Evolutionary conservation across 1,139 yeast species (phyloP), one percentile per base, ranked within the genome.

Genomic region (Scheffersomyces parashehatae): DNA sequence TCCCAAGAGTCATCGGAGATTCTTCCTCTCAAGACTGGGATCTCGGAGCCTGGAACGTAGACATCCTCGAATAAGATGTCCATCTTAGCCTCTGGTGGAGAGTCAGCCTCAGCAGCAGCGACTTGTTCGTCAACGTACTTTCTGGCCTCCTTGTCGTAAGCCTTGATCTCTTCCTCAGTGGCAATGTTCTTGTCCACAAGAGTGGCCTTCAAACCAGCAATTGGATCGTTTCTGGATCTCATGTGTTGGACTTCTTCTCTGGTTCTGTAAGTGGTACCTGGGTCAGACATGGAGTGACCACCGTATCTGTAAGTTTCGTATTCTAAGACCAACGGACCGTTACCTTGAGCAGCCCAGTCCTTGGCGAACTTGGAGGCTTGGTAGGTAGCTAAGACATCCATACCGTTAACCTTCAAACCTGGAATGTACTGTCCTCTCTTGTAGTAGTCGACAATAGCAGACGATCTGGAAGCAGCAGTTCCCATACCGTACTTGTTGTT

Each of bases 401-500:
- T 93, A 77, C 99, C 99, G 69, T 93, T 93, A 63, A 93, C 88
- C 79, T 91, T 93, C 65, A 93, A 79, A 75, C 99, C 99, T 55
- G 99, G 99, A 58, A 93, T 93, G 78, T 90, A 93, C 76, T 93
- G 99, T 65, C 98, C 99, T 77, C 99, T 90, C 85, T 93, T 89
- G 83, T 87, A 88, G 81, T 90, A 93, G 62, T 93, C 98, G 48
- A 95, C 85, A 79, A 90, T 75, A 41, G 99, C 99, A 46, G 97
- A 90, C 12, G 98, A 89, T 75, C 99, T 85, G 43, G 96, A 73
- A 46, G 98, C 98, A 54, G 99, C 75, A 43, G 99, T 93, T 75
- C 99, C 99, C 99, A 93, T 93, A 80, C 99, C 99, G 70, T 93
- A 93, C 77, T 90, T 93, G 84, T 93, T 93, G 82, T 93, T 93